Conservation (phyloP, 176 grass and related monocot genomes). For the Tuctoria greenei region DNA sequence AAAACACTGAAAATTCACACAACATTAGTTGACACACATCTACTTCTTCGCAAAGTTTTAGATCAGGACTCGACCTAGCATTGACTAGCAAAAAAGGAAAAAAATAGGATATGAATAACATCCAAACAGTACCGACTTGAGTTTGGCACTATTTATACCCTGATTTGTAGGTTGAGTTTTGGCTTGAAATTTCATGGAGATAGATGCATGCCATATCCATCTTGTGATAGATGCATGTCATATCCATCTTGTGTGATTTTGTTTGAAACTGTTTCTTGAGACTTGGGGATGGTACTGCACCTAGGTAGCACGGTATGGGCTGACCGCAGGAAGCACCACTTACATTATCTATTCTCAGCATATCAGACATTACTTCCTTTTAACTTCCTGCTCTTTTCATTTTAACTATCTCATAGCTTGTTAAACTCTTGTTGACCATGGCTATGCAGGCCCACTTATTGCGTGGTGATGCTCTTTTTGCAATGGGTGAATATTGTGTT, state of each 20-base stretch:
- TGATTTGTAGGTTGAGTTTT: not conserved
- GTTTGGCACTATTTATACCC: not conserved
- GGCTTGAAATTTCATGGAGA: too few relatives aligned
- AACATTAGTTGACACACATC: not conserved
- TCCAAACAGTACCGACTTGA: not conserved
- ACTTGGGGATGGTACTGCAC: too few relatives aligned
- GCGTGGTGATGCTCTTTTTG: slow-evolving; percentile 64
- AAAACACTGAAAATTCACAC: too few relatives aligned
- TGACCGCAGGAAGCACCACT: too few relatives aligned
- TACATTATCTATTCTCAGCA: not conserved
- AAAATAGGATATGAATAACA: not conserved
- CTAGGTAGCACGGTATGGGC: too few relatives aligned
- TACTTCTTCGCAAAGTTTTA: not conserved
- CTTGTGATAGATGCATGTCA: too few relatives aligned
- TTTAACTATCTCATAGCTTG: not conserved
- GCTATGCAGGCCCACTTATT: slow-evolving; percentile 67
- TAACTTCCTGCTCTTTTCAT: not conserved
- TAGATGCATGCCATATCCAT: too few relatives aligned
- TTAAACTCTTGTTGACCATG: slow-evolving; percentile 4
- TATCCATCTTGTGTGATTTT: too few relatives aligned
- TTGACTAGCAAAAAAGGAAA: not conserved
- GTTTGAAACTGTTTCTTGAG: too few relatives aligned
- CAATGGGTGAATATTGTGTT: slow-evolving; percentile 52
- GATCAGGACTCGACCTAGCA: not conserved
- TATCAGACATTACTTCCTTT: not conserved